phyloP scores from a whole-genome alignment of 2,329 filamentous ascomycete genomes.

The Blastomyces gilchristii region DNA sequence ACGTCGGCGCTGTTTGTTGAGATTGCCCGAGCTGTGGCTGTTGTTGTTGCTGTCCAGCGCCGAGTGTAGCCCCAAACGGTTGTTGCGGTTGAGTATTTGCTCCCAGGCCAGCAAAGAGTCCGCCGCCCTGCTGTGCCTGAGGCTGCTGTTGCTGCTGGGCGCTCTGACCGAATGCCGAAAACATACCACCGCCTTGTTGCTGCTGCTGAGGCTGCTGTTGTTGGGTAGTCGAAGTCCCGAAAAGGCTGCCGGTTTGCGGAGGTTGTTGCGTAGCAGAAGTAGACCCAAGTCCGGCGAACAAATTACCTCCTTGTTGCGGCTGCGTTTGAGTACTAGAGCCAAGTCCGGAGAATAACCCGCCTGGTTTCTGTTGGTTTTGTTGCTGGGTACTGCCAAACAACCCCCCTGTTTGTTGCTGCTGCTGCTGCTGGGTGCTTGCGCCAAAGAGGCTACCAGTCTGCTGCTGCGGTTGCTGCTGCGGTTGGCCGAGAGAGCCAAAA shows the following conservation, averaged over 20 bases:
- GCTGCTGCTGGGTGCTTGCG: conserved; percentile 14
- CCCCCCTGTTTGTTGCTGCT: conserved; percentile 13
- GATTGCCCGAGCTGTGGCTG: conserved; percentile 30
- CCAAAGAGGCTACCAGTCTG: conserved; percentile 18
- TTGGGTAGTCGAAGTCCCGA: conserved; percentile 31
- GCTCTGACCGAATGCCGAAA: conserved; percentile 17
- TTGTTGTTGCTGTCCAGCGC: conserved; percentile 21
- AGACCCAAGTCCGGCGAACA: conserved; percentile 32
- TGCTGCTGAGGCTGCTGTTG: conserved; percentile 22
- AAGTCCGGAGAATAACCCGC: conserved; percentile 33
- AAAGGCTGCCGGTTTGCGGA: conserved; percentile 29
- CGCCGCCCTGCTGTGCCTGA: conserved; percentile 23
- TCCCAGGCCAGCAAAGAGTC: conserved; percentile 8
- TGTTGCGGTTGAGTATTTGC: conserved; percentile 17
- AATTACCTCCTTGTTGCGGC: conserved; percentile 27
- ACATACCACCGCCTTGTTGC: conserved; percentile 25
- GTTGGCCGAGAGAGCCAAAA: conserved; percentile 21
- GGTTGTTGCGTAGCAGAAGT: conserved; percentile 35
- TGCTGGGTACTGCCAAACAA: conserved; percentile 19
- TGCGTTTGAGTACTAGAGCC: conserved; percentile 29
- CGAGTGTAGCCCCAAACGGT: conserved; percentile 21
- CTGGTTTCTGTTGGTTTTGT: conserved; percentile 29
- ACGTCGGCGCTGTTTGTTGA: conserved; percentile 28
- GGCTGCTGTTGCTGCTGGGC: conserved; percentile 20
- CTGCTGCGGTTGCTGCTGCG: conserved; percentile 19